Evolutionary conservation across 2,329 filamentous ascomycete species (phyloP).

Genomic region (Beauveria varroae): DNA sequence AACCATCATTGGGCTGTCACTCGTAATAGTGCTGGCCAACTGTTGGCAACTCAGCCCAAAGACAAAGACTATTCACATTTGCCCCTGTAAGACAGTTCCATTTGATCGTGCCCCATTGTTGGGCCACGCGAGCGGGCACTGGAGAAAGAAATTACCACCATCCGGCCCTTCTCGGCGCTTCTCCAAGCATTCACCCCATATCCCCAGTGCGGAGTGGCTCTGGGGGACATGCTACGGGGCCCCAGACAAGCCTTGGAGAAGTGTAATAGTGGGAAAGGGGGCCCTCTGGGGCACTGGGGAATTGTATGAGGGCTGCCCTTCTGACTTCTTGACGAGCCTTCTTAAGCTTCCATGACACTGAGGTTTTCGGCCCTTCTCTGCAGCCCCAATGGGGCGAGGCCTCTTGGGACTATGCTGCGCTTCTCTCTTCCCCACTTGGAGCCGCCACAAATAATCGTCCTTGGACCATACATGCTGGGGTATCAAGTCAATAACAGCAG

Average conservation of each 20-base stretch:
- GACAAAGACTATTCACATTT: too few relatives aligned
- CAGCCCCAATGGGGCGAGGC: slow-evolving; percentile 6
- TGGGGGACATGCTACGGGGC: background rate
- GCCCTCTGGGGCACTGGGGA: background rate
- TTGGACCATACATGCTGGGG: background rate
- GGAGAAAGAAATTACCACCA: background rate
- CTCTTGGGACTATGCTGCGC: background rate
- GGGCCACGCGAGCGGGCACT: background rate
- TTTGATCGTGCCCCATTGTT: background rate
- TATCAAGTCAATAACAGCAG: background rate
- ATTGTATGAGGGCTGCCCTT: too few relatives aligned
- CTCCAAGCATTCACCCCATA: background rate
- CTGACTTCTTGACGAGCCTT: background rate
- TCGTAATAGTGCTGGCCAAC: too few relatives aligned
- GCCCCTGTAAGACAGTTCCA: too few relatives aligned
- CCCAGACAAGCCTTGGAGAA: background rate
- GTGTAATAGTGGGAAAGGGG: background rate
- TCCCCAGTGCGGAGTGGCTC: slow-evolving; percentile 8
- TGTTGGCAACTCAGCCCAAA: too few relatives aligned
- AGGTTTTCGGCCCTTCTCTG: slow-evolving; percentile 7
- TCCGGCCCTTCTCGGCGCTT: slow-evolving; percentile 12
- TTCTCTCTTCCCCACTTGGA: background rate
- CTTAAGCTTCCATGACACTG: background rate
- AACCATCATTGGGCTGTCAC: too few relatives aligned
- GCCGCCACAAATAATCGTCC: background rate